phyloP scores from a whole-genome alignment of 2,329 filamentous ascomycete species.

The Penicillium sp. region DNA sequence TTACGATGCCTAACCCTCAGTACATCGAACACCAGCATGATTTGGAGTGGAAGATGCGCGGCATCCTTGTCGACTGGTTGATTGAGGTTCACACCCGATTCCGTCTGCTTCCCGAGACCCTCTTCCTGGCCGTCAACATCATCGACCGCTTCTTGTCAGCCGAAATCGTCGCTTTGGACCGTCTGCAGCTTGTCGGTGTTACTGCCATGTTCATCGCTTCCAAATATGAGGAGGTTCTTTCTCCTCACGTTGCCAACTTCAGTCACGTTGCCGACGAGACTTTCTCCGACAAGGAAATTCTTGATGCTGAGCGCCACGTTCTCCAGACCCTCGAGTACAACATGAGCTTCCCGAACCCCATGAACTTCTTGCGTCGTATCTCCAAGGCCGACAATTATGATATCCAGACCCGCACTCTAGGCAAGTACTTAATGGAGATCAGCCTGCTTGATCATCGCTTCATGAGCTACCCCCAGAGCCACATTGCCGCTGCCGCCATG shows the following conservation, averaged over 20 bases:
- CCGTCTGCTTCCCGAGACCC: slow-evolving; percentile 88
- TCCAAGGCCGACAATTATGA: slow-evolving; percentile 99
- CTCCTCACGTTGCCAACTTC: slow-evolving; percentile 95
- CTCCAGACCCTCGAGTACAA: slow-evolving; percentile 91
- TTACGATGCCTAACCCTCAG: slow-evolving; percentile 79
- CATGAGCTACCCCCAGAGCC: slow-evolving; percentile 83
- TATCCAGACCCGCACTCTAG: slow-evolving; percentile 93
- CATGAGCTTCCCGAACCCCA: slow-evolving; percentile 96
- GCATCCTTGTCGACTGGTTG: slow-evolving; percentile 95
- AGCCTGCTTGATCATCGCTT: slow-evolving; percentile 93
- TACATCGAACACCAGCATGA: slow-evolving; percentile 96
- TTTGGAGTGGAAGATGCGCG: slow-evolving; percentile 97
- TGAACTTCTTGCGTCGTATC: slow-evolving; percentile 98
- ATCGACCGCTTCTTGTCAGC: slow-evolving; percentile 95
- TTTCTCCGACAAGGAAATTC: slow-evolving; percentile 90
- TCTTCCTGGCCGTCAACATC: slow-evolving; percentile 96
- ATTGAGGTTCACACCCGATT: slow-evolving; percentile 98
- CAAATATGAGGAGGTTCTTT: slow-evolving; percentile 97
- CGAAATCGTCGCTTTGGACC: slow-evolving; percentile 94
- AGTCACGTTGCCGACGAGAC: slow-evolving; percentile 95
- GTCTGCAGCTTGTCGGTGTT: slow-evolving; percentile 92
- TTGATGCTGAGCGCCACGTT: slow-evolving; percentile 95
- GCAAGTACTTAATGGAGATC: slow-evolving; percentile 97
- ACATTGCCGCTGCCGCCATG: slow-evolving; percentile 90
- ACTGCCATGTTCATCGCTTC: slow-evolving; percentile 99